Evolutionary conservation across 2,329 filamentous ascomycete species (phyloP), one percentile per base, ranked within the genome.

Genomic region (Annulohypoxylon truncatum): DNA sequence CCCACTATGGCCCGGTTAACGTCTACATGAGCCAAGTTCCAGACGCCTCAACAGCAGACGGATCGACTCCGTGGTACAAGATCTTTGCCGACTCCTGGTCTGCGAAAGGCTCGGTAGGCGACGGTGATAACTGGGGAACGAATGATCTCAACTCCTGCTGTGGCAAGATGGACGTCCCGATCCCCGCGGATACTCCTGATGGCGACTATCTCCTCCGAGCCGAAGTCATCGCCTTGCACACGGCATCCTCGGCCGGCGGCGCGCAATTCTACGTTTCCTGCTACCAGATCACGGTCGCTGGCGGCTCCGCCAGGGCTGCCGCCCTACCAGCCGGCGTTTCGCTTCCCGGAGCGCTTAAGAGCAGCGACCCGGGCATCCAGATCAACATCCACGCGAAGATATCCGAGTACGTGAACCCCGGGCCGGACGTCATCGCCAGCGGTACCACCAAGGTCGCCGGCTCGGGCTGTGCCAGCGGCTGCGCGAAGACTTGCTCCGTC

Each of bases 1-100:
- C 81, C 40, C 85, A 87, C 75, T 85, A 82, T 70, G 84, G 84
- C 8, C 84, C 85, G 1, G 83, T 87, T 31, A 80, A 84, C 51
- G 79, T 84, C 0, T 86, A 86, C 73, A 78, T 86, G 59, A 80
- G 80, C 72, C 81, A 84, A 67, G 84, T 87, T 18, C 65, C 77
- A 24, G 80, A 86, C 71, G 81, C 85, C 3, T 73, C 79, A 29
- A 80, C 77, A 0, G 82, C 83, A 48, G 78, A 80, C 61, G 81
- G 81, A 9, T 76, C 78, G 1, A 72, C 77, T 2, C 74, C 76
- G 3, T 87, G 82, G 82, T 86, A 86, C 79, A 87, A 87, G 78
- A 81, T 87, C 65, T 83, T 81, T 68, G 79, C 83, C 64, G 79
- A 83, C 67, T 81, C 82, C 2, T 82, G 82, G 79, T 73, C 75